Evolutionary conservation across 2,329 filamentous ascomycete species (phyloP).

Genomic region (Hymenotorrendiella dingleyae): DNA sequence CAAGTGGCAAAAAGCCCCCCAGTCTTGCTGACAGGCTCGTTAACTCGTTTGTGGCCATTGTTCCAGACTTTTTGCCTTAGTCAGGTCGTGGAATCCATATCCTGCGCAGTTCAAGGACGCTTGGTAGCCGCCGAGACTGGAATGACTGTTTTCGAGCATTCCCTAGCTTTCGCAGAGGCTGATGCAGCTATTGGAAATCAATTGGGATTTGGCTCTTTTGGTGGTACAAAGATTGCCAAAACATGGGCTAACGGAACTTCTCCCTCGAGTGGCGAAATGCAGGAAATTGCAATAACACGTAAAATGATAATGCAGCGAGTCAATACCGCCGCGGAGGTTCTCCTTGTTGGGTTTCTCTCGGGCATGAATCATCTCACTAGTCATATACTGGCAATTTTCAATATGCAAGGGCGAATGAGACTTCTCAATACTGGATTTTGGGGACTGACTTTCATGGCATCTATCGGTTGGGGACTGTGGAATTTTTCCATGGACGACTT

Average conservation of each 20-base stretch:
- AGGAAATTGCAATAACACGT: slow-evolving; percentile 47
- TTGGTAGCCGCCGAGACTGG: slow-evolving; percentile 78
- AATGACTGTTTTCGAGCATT: slow-evolving; percentile 96
- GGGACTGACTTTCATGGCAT: slow-evolving; percentile 83
- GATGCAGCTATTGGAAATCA: slow-evolving; percentile 81
- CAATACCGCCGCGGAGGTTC: slow-evolving; percentile 84
- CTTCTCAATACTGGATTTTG: slow-evolving; percentile 83
- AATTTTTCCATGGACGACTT: slow-evolving; percentile 57
- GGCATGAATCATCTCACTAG: slow-evolving; percentile 83
- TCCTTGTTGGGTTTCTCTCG: slow-evolving; percentile 82
- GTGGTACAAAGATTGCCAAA: slow-evolving; percentile 18
- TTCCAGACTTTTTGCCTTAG: slow-evolving; percentile 66
- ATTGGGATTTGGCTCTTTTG: slow-evolving; percentile 60
- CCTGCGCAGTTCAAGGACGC: slow-evolving; percentile 80
- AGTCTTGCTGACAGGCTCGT: slow-evolving; percentile 53
- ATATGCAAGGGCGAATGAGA: slow-evolving; percentile 72
- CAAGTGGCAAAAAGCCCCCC: slow-evolving; percentile 7
- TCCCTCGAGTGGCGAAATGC: slow-evolving; percentile 21
- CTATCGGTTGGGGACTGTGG: slow-evolving; percentile 71
- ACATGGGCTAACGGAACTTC: slow-evolving; percentile 17
- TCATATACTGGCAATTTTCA: slow-evolving; percentile 73
- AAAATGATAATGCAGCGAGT: slow-evolving; percentile 70
- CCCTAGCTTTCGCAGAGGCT: slow-evolving; percentile 89
- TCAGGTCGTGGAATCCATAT: slow-evolving; percentile 83
- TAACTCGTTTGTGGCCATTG: slow-evolving; percentile 69